phyloP scores from a whole-genome alignment of 257 asterid species.

The Solanum peruvianum region DNA sequence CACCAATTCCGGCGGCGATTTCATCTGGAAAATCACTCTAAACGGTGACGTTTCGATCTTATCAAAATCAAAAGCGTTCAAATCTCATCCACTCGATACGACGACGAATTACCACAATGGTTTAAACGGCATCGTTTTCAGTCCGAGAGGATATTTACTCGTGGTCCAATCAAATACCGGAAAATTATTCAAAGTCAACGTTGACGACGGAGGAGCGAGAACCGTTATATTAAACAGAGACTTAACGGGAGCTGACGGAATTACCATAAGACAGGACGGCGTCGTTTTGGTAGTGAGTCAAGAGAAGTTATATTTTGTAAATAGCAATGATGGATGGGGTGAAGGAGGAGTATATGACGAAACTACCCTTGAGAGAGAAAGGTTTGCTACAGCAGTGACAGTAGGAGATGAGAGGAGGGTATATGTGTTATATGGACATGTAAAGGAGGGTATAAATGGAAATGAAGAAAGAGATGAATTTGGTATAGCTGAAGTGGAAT shows the following conservation, averaged over 20 bases:
- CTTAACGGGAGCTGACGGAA: constrained; percentile 50
- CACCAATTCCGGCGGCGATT: constrained; percentile 50
- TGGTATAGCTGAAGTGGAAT: constrained; percentile 43
- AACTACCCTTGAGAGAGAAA: constrained; percentile 56
- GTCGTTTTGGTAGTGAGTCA: constrained; percentile 55
- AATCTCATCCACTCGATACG: constrained; percentile 23
- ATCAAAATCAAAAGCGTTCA: constrained; percentile 31
- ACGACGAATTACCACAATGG: constrained; percentile 22
- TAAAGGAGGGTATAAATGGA: constrained; percentile 45
- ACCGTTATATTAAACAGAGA: constrained; percentile 39
- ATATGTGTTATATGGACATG: constrained; percentile 68
- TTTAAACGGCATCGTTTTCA: constrained; percentile 56
- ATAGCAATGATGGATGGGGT: constrained; percentile 74
- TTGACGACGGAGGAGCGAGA: constrained; percentile 53
- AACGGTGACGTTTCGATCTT: constrained; percentile 45
- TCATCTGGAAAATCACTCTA: constrained; percentile 45
- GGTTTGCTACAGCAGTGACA: constrained; percentile 54
- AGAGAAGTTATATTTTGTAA: constrained; percentile 34
- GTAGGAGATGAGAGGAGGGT: constrained; percentile 61
- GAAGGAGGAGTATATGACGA: constrained; percentile 78
- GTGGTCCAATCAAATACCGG: constrained; percentile 68
- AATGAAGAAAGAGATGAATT: constrained; percentile 41
- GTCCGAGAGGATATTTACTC: constrained; percentile 50
- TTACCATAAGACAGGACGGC: constrained; percentile 59
- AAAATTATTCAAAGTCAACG: constrained; percentile 47